phyloP scores from a whole-genome alignment of 352 stramenopile species.

The Phytophthora ramorum region DNA sequence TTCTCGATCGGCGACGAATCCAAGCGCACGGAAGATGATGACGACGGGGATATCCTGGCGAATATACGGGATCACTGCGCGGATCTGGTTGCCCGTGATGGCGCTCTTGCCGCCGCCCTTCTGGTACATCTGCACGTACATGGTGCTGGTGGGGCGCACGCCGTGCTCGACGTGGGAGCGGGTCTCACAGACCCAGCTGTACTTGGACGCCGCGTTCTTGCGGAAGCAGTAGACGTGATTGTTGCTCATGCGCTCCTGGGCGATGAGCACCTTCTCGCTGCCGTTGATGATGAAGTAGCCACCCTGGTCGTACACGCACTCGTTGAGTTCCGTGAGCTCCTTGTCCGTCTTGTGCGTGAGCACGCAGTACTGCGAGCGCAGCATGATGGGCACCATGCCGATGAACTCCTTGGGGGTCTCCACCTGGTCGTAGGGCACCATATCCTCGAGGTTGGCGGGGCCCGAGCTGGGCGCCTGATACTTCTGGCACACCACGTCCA shows the following conservation, averaged over 20 bases:
- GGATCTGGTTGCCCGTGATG: conserved; percentile 99
- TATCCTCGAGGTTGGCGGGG: conserved; percentile 81
- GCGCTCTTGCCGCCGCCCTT: conserved; percentile 94
- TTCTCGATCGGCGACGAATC: conserved; percentile 95
- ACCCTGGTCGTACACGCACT: conserved; percentile 99
- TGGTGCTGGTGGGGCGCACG: conserved; percentile 95
- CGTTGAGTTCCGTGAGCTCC: conserved; percentile 94
- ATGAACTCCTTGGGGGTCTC: conserved; percentile 96
- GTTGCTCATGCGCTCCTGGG: conserved; percentile 99
- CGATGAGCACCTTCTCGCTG: conserved; percentile 98
- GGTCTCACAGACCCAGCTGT: conserved; percentile 97
- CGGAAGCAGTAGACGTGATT: conserved; percentile 99
- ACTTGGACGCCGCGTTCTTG: conserved; percentile 98
- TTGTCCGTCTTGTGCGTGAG: conserved; percentile 94
- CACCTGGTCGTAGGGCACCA: conserved; percentile 89
- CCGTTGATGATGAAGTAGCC: conserved; percentile 99
- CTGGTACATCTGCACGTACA: conserved; percentile 99
- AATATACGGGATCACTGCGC: conserved; percentile 98
- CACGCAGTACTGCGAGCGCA: conserved; percentile 97
- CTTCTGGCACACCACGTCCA: conserved; percentile 97
- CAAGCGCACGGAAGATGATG: conserved; percentile 99
- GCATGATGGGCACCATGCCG: conserved; percentile 99
- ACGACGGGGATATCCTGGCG: conserved; percentile 98
- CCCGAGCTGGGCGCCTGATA: conserved; percentile 70
- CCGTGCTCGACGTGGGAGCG: conserved; percentile 96